phyloP scores from a whole-genome alignment of 1,139 yeast genomes.

The Debaryomyces coudertii region DNA sequence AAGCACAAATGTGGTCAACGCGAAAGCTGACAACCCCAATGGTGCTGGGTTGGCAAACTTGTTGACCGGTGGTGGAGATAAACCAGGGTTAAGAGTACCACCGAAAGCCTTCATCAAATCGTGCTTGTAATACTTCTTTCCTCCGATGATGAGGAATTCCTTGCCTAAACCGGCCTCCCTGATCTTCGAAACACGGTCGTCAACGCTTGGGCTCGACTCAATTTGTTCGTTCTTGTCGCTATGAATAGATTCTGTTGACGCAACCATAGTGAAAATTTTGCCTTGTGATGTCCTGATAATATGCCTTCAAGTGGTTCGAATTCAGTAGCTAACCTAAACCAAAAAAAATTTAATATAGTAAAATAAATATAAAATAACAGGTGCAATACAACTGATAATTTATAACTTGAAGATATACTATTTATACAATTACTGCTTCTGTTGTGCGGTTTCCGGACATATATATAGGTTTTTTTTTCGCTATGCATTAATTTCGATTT shows the following conservation, averaged over 20 bases:
- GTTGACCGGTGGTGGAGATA: conserved; percentile 37
- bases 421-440: background rate
- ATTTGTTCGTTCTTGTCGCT: background rate
- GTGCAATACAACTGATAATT: background rate
- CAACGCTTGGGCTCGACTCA: background rate
- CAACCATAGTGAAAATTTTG: background rate
- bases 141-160: conserved; percentile 30
- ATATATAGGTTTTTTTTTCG: conserved; percentile 1
- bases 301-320: background rate
- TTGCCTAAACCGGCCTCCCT: conserved; percentile 24
- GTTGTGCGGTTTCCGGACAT: background rate
- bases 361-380: background rate
- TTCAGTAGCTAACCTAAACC: background rate
- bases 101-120: conserved; percentile 38
- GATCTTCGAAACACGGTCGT: conserved; percentile 5
- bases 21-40: conserved; percentile 58
- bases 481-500: background rate
- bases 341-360: background rate
- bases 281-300: background rate
- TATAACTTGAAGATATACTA: background rate
- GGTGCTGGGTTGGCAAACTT: conserved; percentile 64
- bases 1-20: conserved; percentile 51
- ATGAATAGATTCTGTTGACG: background rate
- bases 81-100: conserved; percentile 43
- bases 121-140: conserved; percentile 27